phyloP scores from a whole-genome alignment of 257 asterid species.

The Ehretia macrophylla region DNA sequence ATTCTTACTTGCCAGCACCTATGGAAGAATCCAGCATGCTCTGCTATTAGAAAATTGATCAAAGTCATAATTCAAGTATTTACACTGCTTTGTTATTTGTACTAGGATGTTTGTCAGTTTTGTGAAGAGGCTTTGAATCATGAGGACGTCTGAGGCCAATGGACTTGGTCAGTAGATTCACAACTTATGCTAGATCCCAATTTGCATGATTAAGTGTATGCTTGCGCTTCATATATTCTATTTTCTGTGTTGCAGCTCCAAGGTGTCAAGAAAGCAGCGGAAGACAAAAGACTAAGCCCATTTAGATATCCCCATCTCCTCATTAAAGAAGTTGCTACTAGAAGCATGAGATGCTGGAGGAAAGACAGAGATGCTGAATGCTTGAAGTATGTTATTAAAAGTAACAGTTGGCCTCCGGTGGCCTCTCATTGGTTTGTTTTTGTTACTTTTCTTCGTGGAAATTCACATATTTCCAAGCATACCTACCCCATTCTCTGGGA shows the following conservation, averaged over 20 bases:
- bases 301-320: conserved; percentile 20
- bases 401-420: conserved; percentile 9
- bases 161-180: conserved; percentile 53
- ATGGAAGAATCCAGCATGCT: not conserved
- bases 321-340: conserved; percentile 7
- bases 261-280: conserved; percentile 38
- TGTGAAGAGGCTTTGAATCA: conserved; percentile 73
- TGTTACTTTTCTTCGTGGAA: conserved; percentile 17
- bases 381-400: conserved; percentile 10
- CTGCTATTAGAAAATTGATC: not conserved
- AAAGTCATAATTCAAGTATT: conserved; percentile 10
- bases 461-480: conserved; percentile 12
- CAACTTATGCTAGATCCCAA: not conserved
- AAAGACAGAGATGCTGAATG: too few species aligned
- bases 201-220: not conserved
- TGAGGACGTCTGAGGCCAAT: conserved; percentile 67
- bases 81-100: conserved; percentile 13
- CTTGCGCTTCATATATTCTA: not conserved
- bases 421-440: conserved; percentile 29
- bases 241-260: conserved; percentile 36
- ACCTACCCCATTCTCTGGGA: conserved; percentile 22
- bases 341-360: conserved; percentile 24
- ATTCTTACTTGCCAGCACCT: not conserved
- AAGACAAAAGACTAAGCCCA: conserved; percentile 20
- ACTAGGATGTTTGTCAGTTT: conserved; percentile 74